Evolutionary conservation across 1,139 yeast genomes (phyloP).

Genomic region (Debaryomyces nepalensis): DNA sequence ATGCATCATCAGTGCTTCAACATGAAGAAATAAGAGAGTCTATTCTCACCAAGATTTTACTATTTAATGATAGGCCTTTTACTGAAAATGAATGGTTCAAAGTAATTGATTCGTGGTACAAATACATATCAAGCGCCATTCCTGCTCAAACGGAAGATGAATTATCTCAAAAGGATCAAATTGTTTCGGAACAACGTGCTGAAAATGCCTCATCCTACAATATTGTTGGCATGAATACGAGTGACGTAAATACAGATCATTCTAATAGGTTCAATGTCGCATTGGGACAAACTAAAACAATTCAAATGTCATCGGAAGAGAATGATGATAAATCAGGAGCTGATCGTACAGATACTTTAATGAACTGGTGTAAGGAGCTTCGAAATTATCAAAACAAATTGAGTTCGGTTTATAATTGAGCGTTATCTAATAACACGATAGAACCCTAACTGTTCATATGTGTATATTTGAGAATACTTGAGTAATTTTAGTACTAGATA

Average conservation of each 20-base stretch:
- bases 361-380: conserved; percentile 14
- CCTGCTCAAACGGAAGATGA: conserved; percentile 34
- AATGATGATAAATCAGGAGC: conserved; percentile 1
- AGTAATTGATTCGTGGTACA: conserved; percentile 33
- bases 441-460: conserved; percentile 7
- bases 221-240: conserved; percentile 3
- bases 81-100: conserved; percentile 24
- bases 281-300: background rate
- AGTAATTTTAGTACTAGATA: conserved; percentile 2
- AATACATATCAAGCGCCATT: conserved; percentile 32
- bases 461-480: conserved; percentile 8
- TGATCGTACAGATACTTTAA: conserved; percentile 9
- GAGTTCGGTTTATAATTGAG: conserved; percentile 6
- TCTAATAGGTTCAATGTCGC: background rate
- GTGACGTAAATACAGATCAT: conserved; percentile 1
- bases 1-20: background rate
- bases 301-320: background rate
- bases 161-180: conserved; percentile 47
- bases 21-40: conserved; percentile 8
- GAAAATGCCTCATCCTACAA: conserved; percentile 20
- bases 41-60: conserved; percentile 22
- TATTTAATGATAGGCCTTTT: conserved; percentile 24
- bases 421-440: background rate
- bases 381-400: conserved; percentile 6
- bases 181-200: conserved; percentile 39